Percentiles rank a stretch among this genome's conserved stretches.
Conservation (phyloP, 202 grass and related monocot species). For the Dendrocalamus latiflorus region DNA sequence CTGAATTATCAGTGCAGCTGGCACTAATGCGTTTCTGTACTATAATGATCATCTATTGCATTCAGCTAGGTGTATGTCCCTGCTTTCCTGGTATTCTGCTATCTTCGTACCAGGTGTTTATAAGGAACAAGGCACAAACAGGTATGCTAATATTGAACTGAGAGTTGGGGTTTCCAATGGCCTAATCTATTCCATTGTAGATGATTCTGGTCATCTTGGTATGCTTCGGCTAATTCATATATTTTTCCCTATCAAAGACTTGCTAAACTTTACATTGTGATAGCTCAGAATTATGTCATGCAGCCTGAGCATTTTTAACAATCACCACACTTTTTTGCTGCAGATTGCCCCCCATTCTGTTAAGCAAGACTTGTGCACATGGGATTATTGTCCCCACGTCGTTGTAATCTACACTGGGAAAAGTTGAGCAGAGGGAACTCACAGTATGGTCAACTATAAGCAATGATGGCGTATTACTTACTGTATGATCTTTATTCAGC, state of each 20-base stretch:
- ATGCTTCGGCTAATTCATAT: neutral
- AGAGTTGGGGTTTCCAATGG: neutral
- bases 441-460: neutral
- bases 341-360: conserved; percentile 11
- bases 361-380: neutral
- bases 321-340: neutral
- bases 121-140: neutral
- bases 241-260: neutral
- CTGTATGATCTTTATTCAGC: conserved; percentile 2
- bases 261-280: neutral
- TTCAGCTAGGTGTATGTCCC: neutral
- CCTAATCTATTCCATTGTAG: neutral
- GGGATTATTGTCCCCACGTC: neutral
- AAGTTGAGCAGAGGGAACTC: conserved; percentile 1
- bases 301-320: neutral
- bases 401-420: neutral
- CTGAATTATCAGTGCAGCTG: conserved; percentile 21
- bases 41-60: neutral
- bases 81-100: neutral
- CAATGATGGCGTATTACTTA: neutral
- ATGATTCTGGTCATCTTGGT: neutral
- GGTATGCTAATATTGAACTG: neutral
- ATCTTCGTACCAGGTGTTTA: neutral
- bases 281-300: conserved; percentile 12
- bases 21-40: neutral